Evolutionary conservation across 2,329 filamentous ascomycete species (phyloP), one percentile per base, ranked within the genome.

Genomic region (Microdochium trichocladiopsis): DNA sequence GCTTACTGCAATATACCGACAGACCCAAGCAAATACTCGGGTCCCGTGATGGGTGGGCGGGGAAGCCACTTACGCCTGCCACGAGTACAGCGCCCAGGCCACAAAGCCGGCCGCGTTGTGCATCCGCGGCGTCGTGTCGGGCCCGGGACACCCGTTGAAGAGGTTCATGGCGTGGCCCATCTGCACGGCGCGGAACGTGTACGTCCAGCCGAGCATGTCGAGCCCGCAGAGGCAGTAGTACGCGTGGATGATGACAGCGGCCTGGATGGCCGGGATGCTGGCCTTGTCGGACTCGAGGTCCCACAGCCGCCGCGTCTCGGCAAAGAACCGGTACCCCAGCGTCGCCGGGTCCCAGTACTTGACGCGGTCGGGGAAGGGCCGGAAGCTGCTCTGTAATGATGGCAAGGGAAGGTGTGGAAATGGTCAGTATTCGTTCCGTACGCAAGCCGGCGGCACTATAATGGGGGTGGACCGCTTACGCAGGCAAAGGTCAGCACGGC

Each of bases 251-350:
- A 72, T 50, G 0, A 67, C 59, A 0, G 53, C 57, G 1, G 70
- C 65, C 48, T 73, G 69, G 1, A 70, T 59, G 0, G 67, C 71
- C 0, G 69, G 69, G 6, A 66, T 54, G 14, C 54, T 54, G n/a
- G 57, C 54, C 2, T 37, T 50, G 4, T 47, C 48, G 25, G 60
- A 54, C 48, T 72, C 66, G 0, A 70, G 50, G 18, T 73, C 68
- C 66, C 70, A 70, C 2, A 73, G 53, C 2, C 69, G 63, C 25
- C 65, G 68, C 0, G 69, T 69, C 56, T 74, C 71, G 0, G 68
- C 66, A 3, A 68, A 52, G 21, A 74, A 73, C 2, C 63, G 61
- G 25, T 71, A 72, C 0, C 53, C 47, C 1, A 71, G 56, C 1
- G 58, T 71, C 1, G 61, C 28, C 0, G 69, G 67, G 16, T 66